Evolutionary conservation across 1,284 basidiomycete species (phyloP), one percentile per base, ranked within the genome.

Genomic region (Tilletia horrida): DNA sequence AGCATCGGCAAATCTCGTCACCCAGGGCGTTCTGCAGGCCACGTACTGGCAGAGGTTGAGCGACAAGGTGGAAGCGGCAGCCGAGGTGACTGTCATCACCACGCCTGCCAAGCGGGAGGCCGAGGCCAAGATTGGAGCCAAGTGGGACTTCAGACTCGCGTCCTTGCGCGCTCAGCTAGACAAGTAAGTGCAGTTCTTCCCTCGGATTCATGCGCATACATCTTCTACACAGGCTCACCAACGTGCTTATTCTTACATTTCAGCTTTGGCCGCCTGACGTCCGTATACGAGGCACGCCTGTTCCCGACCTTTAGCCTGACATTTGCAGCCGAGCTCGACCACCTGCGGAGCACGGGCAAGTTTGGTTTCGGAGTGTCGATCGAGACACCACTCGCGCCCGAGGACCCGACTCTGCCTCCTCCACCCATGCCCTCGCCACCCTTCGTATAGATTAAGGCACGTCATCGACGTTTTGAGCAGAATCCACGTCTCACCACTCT

Each of bases 51-150:
- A 97, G 75, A 91, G 91, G 82, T 84, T 99, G 67, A 90, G 89
- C 83, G 93, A 96, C 69, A 94, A 95, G 84, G 91, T 99, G n/a
- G 95, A 98, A 69, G 93, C 95, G n/a, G 96, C 92, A 16, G 92
- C 93, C 43, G 95, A 98, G 80, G 84, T 99, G 73, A 89, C 93
- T 82, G 84, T 95, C 67, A 86, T 94, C 69, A 70, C 69, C 9
- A 82, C 81, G 62, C 84, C 84, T 23, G 89, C 91, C 82, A 81
- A 81, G 67, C 86, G 96, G 76, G 94, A 97, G 79, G 95, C 95
- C 8, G 85, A 93, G 62, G 91, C 93, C 14, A 96, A 93, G 23
- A 83, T 97, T 23, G 95, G 93, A 64, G 93, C 93, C 68, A 97
- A 96, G 84, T 99, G 95, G 83, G 95, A 97, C 83, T 90, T 98